These are phyloP conservation scores for Poa pratensis DNA, from an alignment of 176 grass and related monocot species.

Conservation along the genomic window DNA sequence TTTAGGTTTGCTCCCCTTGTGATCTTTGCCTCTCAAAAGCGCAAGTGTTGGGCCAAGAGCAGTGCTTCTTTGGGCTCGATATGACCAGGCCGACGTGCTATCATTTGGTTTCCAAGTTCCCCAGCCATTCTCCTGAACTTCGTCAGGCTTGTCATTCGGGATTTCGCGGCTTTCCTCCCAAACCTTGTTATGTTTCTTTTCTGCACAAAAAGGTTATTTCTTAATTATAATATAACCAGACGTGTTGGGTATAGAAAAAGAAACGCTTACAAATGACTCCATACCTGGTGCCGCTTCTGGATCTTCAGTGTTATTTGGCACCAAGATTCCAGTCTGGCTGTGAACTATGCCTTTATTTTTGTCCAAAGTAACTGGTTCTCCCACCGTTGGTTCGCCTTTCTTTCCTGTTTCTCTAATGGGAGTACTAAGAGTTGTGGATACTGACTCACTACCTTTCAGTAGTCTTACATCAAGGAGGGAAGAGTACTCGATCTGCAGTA, in stretches of 20 bases:
- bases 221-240: constrained; percentile 23
- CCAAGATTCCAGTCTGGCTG: constrained; percentile 11
- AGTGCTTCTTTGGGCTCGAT: constrained; percentile 67
- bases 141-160: constrained; percentile 43
- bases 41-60: constrained; percentile 84
- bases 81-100: constrained; percentile 73
- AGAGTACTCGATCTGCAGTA: constrained; percentile 77
- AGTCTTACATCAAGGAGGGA: constrained; percentile 83
- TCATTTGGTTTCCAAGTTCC: constrained; percentile 57
- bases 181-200: neutral
- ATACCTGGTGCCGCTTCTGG: constrained; percentile 44
- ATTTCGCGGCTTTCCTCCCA: constrained; percentile 54
- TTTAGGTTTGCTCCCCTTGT: constrained; percentile 33
- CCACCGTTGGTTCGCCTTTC: neutral
- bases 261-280: constrained; percentile 20
- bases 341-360: constrained; percentile 39
- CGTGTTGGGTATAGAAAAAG: neutral
- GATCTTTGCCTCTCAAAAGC: constrained; percentile 61
- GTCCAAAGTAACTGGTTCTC: constrained; percentile 19
- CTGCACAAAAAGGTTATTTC: constrained; percentile 30
- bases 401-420: constrained; percentile 34
- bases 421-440: constrained; percentile 27
- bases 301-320: constrained; percentile 29
- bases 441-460: constrained; percentile 49
- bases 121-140: constrained; percentile 67